Evolutionary conservation across 1,284 basidiomycete species (phyloP), one percentile per base, ranked within the genome.

Genomic region (Schizophyllum commune): DNA sequence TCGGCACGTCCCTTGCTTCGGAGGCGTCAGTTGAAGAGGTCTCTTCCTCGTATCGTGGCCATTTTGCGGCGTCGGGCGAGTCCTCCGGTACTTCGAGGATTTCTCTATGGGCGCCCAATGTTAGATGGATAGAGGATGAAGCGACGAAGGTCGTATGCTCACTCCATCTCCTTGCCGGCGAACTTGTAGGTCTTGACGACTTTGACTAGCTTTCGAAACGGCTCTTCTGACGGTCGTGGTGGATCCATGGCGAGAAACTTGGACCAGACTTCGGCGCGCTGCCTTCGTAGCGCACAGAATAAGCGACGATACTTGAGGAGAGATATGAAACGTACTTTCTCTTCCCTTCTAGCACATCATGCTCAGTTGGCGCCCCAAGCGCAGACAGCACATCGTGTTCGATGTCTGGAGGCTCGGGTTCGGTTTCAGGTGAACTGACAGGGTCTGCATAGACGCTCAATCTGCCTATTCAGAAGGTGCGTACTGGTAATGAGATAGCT

Each of bases 31-130:
- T 39, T 32, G 62, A 47, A 2, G 39, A 47, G 3, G 63, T 57
- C 21, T 58, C 21, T 47, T 62, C 58, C 21, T 58, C 47, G n/a
- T 69, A 85, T 19, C 74, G 67, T 0, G 89, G 85, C 88, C 88
- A 93, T 69, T 81, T 83, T 69, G 79, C 85, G 8, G 89, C 89
- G 17, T 92, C 91, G 9, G 78, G 72, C 1, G 89, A 91, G 66
- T 84, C 81, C 66, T 84, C 86, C 11, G 80, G 74, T 1, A 92
- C 91, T 65, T 89, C 83, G 19, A 84, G 79, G 6, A 91, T 77
- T 70, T 92, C 85, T 59, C 91, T 92, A 68, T 7, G 6, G 6
- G 34, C 34, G 52, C 6, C 6, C 21, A 54, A n/a, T n/a, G 32
- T 63, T 65, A 17, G 65, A 60, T 13, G 61, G 54, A 20, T 22